A percentile compares a stretch with the other conserved stretches of the same genome.
Evolutionary conservation across 805 yeast species (phyloP).

Genomic region (Isabelozyma heimii): DNA sequence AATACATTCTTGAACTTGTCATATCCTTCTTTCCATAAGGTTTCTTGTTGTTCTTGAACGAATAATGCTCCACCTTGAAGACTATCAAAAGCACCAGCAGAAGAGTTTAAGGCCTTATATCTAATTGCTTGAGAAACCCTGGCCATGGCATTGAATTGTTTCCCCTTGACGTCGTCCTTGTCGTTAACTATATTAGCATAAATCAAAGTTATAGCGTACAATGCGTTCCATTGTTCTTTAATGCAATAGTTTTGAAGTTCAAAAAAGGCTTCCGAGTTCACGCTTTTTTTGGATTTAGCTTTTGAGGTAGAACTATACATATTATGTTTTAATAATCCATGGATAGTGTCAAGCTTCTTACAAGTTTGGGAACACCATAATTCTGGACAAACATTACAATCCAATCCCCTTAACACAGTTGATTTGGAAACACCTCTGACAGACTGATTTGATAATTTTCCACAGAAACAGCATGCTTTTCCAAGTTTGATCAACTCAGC

Average conservation of each 20-base stretch:
- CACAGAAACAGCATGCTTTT: slow-evolving; percentile 73
- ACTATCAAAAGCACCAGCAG: slow-evolving; percentile 51
- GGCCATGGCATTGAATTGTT: slow-evolving; percentile 64
- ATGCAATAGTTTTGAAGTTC: slow-evolving; percentile 59
- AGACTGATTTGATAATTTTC: slow-evolving; percentile 44
- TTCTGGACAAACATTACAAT: slow-evolving; percentile 62
- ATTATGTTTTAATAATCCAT: slow-evolving; percentile 57
- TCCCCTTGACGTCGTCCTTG: slow-evolving; percentile 34
- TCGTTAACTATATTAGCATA: slow-evolving; percentile 47
- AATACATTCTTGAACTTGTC: slow-evolving; percentile 50
- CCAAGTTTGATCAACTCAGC: slow-evolving; percentile 56
- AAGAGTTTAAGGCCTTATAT: slow-evolving; percentile 55
- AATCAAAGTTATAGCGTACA: slow-evolving; percentile 60
- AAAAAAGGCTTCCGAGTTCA: slow-evolving; percentile 50
- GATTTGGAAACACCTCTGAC: slow-evolving; percentile 22
- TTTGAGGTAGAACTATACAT: slow-evolving; percentile 21
- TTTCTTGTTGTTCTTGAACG: slow-evolving; percentile 53
- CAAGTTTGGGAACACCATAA: slow-evolving; percentile 72
- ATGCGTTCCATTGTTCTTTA: slow-evolving; percentile 65
- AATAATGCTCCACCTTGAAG: slow-evolving; percentile 53
- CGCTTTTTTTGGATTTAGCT: slow-evolving; percentile 32
- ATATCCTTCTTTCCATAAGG: slow-evolving; percentile 59
- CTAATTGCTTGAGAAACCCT: slow-evolving; percentile 65
- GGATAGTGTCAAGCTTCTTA: slow-evolving; percentile 52
- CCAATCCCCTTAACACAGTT: slow-evolving; percentile 47